phyloP scores from a whole-genome alignment of 805 yeast species.

The Candida caryicola region DNA sequence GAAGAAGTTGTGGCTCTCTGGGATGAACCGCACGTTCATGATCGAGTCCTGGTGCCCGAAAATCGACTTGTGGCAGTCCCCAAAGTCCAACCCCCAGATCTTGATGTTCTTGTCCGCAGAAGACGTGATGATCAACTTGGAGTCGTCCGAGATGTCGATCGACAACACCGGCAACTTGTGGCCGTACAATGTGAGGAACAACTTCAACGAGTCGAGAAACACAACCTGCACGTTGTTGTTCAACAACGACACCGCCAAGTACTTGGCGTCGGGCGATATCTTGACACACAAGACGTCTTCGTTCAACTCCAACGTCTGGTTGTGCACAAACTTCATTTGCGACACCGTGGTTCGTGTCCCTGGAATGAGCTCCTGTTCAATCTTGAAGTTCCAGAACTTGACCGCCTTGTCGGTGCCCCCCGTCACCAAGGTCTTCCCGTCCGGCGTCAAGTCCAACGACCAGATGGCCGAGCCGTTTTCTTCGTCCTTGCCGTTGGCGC shows the following conservation, averaged over 20 bases:
- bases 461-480: constrained; percentile 61
- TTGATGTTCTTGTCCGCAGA: constrained; percentile 97
- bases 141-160: constrained; percentile 85
- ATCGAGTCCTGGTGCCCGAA: constrained; percentile 97
- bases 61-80: constrained; percentile 95
- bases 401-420: constrained; percentile 93
- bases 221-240: constrained; percentile 97
- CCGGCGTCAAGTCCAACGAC: constrained; percentile 83
- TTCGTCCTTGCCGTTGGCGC: constrained; percentile 18
- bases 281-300: constrained; percentile 83
- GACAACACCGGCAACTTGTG: constrained; percentile 94
- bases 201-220: constrained; percentile 80
- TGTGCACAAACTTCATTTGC: constrained; percentile 62
- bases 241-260: constrained; percentile 76
- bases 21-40: constrained; percentile 81
- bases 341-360: constrained; percentile 56
- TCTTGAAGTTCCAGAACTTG: constrained; percentile 83
- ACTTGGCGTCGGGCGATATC: constrained; percentile 75
- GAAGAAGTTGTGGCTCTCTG: constrained; percentile 85
- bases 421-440: constrained; percentile 80
- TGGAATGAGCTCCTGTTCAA: constrained; percentile 64
- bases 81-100: constrained; percentile 98
- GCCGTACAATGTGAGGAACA: constrained; percentile 87
- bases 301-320: constrained; percentile 75
- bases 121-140: constrained; percentile 83